Conservation (phyloP, 176 grass and related monocot genomes). For the Bolboschoenus planiculmis region DNA sequence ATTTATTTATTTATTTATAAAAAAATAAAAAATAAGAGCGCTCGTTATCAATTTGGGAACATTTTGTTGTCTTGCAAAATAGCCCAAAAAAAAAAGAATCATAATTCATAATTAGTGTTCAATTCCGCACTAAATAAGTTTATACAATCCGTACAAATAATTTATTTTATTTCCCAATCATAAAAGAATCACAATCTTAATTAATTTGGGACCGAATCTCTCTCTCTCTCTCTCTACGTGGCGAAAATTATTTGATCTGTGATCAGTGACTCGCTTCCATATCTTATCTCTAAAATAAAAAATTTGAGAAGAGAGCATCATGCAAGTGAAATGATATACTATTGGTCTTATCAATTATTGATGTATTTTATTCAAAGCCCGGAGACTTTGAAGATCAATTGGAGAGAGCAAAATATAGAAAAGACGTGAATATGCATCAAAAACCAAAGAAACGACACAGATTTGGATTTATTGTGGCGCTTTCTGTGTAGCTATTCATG, state of each 20-base stretch:
- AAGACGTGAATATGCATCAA: background rate
- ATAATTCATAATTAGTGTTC: background rate
- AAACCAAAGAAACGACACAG: too few species aligned
- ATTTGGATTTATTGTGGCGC: too few species aligned
- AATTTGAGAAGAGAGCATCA: slow-evolving; percentile 7
- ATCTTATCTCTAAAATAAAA: slow-evolving; percentile 4
- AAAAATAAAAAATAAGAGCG: background rate
- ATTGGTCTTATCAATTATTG: slow-evolving; percentile 19
- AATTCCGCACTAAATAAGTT: background rate
- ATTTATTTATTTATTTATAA: background rate
- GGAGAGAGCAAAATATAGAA: background rate
- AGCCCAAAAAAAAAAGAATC: background rate
- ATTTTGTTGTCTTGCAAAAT: background rate
- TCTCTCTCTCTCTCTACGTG: too few species aligned
- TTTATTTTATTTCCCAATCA: background rate
- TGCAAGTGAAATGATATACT: slow-evolving; percentile 18
- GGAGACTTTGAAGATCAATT: background rate
- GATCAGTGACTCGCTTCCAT: background rate
- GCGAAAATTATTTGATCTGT: background rate
- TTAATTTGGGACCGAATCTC: background rate
- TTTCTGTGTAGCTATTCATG: too few species aligned
- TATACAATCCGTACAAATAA: background rate
- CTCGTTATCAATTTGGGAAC: background rate
- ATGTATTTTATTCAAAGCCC: background rate
- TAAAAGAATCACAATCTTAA: background rate